phyloP scores from a whole-genome alignment of 1,139 yeast genomes.

The Groenewaldozyma auringiensis region DNA sequence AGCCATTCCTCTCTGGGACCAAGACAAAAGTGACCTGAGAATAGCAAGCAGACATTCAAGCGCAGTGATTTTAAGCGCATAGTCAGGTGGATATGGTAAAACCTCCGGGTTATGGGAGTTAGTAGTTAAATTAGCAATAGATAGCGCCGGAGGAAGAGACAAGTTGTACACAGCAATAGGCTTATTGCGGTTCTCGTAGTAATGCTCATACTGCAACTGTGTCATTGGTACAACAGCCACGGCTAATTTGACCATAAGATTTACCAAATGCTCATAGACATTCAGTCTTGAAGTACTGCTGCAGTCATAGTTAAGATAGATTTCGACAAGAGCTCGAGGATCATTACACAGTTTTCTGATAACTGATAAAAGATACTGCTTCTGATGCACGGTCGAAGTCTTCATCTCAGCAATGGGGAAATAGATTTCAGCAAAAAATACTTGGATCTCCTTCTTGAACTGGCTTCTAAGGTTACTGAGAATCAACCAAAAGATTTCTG shows the following conservation, averaged over 20 bases:
- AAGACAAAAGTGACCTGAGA: constrained; percentile 68
- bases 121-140: constrained; percentile 48
- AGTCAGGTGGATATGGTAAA: constrained; percentile 41
- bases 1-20: constrained; percentile 75
- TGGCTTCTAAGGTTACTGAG: constrained; percentile 76
- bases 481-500: constrained; percentile 90
- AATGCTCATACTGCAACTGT: constrained; percentile 58
- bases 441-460: constrained; percentile 88
- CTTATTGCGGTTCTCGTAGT: constrained; percentile 50
- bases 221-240: constrained; percentile 66
- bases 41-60: constrained; percentile 77
- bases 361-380: constrained; percentile 72
- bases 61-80: constrained; percentile 75
- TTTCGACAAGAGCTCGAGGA: constrained; percentile 84
- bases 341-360: constrained; percentile 77
- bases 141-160: constrained; percentile 63
- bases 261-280: constrained; percentile 73
- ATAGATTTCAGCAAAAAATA: constrained; percentile 85
- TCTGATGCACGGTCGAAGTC: constrained; percentile 87
- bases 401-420: constrained; percentile 91
- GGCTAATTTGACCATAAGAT: constrained; percentile 67
- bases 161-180: constrained; percentile 71
- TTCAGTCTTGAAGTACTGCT: constrained; percentile 70
- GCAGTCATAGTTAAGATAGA: constrained; percentile 92
- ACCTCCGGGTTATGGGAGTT: constrained; percentile 49